Evolutionary conservation across 257 asterid genomes (phyloP), one percentile per base, ranked within the genome.

Genomic region (Solanum appendiculatum): DNA sequence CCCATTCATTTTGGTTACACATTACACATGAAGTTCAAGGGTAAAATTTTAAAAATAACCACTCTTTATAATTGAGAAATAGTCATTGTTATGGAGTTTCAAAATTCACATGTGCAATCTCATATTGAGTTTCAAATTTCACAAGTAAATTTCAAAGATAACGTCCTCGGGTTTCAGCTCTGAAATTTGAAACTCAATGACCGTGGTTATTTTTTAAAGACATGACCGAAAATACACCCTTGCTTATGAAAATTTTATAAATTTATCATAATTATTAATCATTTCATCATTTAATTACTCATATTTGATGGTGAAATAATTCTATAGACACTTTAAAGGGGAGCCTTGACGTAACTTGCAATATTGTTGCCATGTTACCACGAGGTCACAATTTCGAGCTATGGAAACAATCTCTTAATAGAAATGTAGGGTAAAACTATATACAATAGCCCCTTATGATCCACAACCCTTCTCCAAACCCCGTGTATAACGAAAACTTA

Each of bases 121-220:
- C 5, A 27, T 27, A 27, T 5, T 13, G 10, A 66, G 2, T 27
- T 13, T 63, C 1, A n/a, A 25, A 27, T 29, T 66, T 8, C 2
- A 29, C n/a, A 31, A 31, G 39, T 31, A 69, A 31, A 31, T 31
- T 7, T 69, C 1, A 69, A 29, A 69, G n/a, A 69, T 15, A 69
- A 3, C 0, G 0, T 66, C 5, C 0, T 66, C 0, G 11, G 14
- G 23, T 6, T 66, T 14, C 0, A 66, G 5, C 1, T 1, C 0
- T 66, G 18, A 29, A 66, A 27, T 66, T 29, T 14, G 5, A 29
- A 66, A 29, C 23, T 33, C 7, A 5, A 69, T 33, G 1, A 7
- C 5, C 0, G 0, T 29, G n/a, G 0, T 25, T 33, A 69, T 0
- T 69, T 69, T 6, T 31, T 66, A 27, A 66, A 27, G 37, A 66